phyloP scores from a whole-genome alignment of 2,329 filamentous ascomycete genomes.

The Scedosporium apiospermum region DNA sequence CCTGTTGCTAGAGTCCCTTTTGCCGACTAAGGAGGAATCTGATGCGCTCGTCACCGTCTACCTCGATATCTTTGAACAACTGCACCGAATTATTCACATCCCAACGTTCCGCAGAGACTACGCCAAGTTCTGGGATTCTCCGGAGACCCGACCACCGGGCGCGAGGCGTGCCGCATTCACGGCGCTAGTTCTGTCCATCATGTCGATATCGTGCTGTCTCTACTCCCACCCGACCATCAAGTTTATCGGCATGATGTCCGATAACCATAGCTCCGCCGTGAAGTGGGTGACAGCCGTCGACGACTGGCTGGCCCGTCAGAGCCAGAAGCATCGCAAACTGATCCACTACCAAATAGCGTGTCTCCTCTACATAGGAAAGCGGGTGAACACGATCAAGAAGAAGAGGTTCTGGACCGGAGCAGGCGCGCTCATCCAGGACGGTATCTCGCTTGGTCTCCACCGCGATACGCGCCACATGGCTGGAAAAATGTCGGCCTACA shows the following conservation, averaged over 20 bases:
- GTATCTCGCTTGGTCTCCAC: constrained; percentile 49
- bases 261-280: constrained; percentile 43
- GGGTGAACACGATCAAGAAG: constrained; percentile 55
- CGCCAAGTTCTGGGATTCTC: constrained; percentile 41
- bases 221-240: constrained; percentile 41
- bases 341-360: constrained; percentile 53
- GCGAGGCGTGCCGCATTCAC: constrained; percentile 44
- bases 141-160: constrained; percentile 12
- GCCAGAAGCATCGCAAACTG: constrained; percentile 50
- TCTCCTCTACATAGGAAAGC: constrained; percentile 50
- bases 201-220: constrained; percentile 49
- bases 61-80: constrained; percentile 45
- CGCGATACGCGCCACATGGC: constrained; percentile 47
- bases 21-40: constrained; percentile 36
- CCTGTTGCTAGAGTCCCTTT: constrained; percentile 36
- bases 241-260: constrained; percentile 50
- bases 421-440: constrained; percentile 46
- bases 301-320: constrained; percentile 43
- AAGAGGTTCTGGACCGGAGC: constrained; percentile 53
- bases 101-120: constrained; percentile 49
- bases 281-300: constrained; percentile 48
- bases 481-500: constrained; percentile 46
- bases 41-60: constrained; percentile 41
- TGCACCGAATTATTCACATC: constrained; percentile 49
- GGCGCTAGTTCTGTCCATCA: constrained; percentile 48